A percentile compares a stretch with the other conserved stretches of the same genome.
Conservation (phyloP, 1,284 basidiomycete genomes). For the Ganoderma multipileum region DNA sequence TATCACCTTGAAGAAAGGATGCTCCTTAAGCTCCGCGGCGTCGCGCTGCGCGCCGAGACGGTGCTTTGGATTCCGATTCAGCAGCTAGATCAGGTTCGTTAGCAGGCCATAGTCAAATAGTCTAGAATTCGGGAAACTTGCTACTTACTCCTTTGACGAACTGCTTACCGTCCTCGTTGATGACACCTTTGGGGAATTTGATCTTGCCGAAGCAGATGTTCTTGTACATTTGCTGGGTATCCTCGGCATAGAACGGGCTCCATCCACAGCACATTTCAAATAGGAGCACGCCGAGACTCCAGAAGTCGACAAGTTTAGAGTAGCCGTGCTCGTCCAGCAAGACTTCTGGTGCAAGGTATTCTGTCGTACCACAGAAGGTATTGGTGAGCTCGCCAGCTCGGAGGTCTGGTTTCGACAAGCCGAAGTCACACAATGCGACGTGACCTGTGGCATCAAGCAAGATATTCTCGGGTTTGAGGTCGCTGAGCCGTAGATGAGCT, state of each 20-base stretch:
- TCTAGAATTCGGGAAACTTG: slow-evolving; percentile 3
- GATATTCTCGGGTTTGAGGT: slow-evolving; percentile 98
- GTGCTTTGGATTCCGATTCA: slow-evolving; percentile 98
- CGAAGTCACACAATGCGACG: slow-evolving; percentile 96
- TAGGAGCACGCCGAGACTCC: slow-evolving; percentile 91
- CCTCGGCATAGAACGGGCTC: slow-evolving; percentile 99
- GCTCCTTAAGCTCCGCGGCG: slow-evolving; percentile 94
- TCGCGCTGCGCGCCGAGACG: slow-evolving; percentile 92
- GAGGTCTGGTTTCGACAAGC: slow-evolving; percentile 95
- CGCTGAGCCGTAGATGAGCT: slow-evolving; percentile 50
- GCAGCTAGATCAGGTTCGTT: slow-evolving; percentile 61
- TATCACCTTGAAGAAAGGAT: slow-evolving; percentile 93
- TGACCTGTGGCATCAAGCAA: slow-evolving; percentile 96
- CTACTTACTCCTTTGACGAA: slow-evolving; percentile 96
- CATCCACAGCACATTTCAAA: slow-evolving; percentile 99
- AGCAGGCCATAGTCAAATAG: slow-evolving; percentile 23
- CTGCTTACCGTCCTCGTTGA: slow-evolving; percentile 98
- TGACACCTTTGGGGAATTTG: slow-evolving; percentile 96
- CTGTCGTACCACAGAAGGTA: slow-evolving; percentile 97
- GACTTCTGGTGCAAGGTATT: slow-evolving; percentile 98
- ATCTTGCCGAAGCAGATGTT: slow-evolving; percentile 99
- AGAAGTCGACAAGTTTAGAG: slow-evolving; percentile 98
- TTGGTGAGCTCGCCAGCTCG: slow-evolving; percentile 95
- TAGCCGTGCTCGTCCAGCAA: slow-evolving; percentile 99
- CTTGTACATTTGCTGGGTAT: slow-evolving; percentile 99